These are phyloP conservation scores for Ophiosphaerella narmari DNA, from an alignment of 2,329 filamentous ascomycete genomes.

Conservation along the genomic window DNA sequence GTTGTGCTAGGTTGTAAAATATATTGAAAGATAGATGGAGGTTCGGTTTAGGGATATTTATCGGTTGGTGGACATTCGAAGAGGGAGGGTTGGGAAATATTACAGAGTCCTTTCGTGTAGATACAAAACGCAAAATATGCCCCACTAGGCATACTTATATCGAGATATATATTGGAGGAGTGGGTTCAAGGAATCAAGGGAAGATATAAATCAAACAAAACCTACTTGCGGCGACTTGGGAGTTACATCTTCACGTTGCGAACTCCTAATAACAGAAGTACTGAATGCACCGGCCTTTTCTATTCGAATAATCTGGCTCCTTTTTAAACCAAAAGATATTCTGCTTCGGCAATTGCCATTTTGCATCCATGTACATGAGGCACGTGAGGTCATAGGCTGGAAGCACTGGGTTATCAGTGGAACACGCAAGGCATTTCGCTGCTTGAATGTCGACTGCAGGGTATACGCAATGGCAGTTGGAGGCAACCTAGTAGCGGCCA, in stretches of 20 bases:
- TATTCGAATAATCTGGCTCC: constrained; percentile 3
- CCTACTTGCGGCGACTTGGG: constrained; percentile 1
- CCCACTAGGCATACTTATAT: background rate
- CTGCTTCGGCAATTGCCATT: constrained; percentile 11
- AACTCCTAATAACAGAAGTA: constrained; percentile 17
- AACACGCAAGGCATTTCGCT: constrained; percentile 11
- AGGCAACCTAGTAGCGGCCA: constrained; percentile 23
- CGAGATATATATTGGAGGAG: background rate
- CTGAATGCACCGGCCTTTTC: constrained; percentile 19
- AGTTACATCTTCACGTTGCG: constrained; percentile 12
- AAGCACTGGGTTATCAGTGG: constrained; percentile 21
- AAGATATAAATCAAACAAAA: background rate
- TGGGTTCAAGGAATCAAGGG: background rate
- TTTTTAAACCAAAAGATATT: background rate
- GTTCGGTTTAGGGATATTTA: no score
- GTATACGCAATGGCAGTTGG: constrained; percentile 10
- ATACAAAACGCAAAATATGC: no score
- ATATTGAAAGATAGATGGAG: background rate
- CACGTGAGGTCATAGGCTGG: constrained; percentile 36
- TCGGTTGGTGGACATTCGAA: no score
- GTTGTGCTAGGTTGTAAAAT: background rate
- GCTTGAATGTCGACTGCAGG: constrained; percentile 9
- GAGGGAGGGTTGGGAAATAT: no score
- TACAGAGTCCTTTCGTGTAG: no score
- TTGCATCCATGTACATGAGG: constrained; percentile 26